Base-by-base conservation (phyloP, 371 early-diverging fungal species). In the Actinomucor elegans region DNA sequence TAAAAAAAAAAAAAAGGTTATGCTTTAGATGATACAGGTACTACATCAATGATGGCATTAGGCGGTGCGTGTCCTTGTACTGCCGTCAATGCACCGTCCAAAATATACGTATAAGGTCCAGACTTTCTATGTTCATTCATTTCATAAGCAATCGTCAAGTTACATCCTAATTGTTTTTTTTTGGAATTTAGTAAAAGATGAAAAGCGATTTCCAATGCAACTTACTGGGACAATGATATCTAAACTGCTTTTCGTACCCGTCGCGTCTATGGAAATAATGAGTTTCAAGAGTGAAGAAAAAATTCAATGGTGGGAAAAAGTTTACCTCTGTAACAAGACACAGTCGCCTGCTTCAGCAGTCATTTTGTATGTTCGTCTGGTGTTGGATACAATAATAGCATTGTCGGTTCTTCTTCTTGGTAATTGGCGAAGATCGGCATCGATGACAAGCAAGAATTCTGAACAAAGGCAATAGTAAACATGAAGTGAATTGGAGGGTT, bases 401-500 rank as follows among this genome's bases (percentile, higher is more conserved):
- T 83, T 81, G 52, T 89, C 89, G 11, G 84, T 82, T 36, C 70
- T 67, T 47, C 89, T 70, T 57, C 75, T 67, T 20, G 89, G 86
- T 38, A 89, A 52, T 50, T 77, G 68, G 34, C 73, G 78, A 5
- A 89, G 61, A 49, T 75, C 73, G 7, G 79, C 75, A 50, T 84
- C 89, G 47, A 87, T 81, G 20, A 86, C 87, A 9, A 89, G 71
- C 32, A 86, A 55, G 59, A 86, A 89, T 66, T 89, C 89, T 36
- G 86, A 85, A 53, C 89, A 89, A 26, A 87, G 63, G 50, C 89
- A 89, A 63, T 87, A 89, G 55, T 89, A 89, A 4, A 86, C 84
- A 55, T 86, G 81, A 34, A 89, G 61, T 12, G 66, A 63, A 36
- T 69, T 69, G 15, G 49, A 24, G n/a, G 42, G 33, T 24, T 80